A percentile compares a stretch with the other conserved stretches of the same genome.
phyloP scores from a whole-genome alignment of 441 rosid genomes.

The Pelargonium cotyledonis region DNA sequence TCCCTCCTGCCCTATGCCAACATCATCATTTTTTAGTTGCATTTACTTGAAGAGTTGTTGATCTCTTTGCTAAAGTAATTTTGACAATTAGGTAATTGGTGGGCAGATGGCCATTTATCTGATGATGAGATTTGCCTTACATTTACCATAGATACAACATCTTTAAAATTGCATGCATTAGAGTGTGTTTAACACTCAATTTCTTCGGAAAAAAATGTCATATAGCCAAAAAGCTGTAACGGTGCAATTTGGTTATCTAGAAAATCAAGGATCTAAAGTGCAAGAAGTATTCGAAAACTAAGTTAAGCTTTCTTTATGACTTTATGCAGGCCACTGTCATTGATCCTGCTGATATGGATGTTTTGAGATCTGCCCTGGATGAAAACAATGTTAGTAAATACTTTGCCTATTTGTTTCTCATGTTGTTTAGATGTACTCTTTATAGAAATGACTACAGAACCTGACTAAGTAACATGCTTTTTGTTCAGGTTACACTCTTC shows the following conservation, averaged over 20 bases:
- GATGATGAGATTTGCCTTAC: not conserved
- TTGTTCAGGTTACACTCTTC: constrained; percentile 75
- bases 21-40: not conserved
- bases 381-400: constrained; percentile 50
- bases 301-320: not conserved
- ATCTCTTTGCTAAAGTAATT: not conserved
- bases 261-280: not conserved
- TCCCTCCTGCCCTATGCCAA: not conserved
- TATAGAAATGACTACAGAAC: not conserved
- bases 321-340: constrained; percentile 70
- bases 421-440: constrained; percentile 11
- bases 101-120: not conserved
- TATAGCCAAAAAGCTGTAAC: not conserved
- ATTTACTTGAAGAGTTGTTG: not conserved
- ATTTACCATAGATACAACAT: not conserved
- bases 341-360: constrained; percentile 85
- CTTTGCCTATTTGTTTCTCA: not conserved
- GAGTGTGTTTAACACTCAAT: not conserved
- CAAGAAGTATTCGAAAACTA: not conserved
- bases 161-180: not conserved
- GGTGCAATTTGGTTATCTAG: not conserved
- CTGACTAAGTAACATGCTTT: constrained; percentile 19
- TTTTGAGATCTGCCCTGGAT: constrained; percentile 65
- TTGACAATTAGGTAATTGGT: not conserved
- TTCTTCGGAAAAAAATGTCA: too few species aligned